Evolutionary conservation across 805 yeast species (phyloP).

Genomic region (Candida jianshihensis): DNA sequence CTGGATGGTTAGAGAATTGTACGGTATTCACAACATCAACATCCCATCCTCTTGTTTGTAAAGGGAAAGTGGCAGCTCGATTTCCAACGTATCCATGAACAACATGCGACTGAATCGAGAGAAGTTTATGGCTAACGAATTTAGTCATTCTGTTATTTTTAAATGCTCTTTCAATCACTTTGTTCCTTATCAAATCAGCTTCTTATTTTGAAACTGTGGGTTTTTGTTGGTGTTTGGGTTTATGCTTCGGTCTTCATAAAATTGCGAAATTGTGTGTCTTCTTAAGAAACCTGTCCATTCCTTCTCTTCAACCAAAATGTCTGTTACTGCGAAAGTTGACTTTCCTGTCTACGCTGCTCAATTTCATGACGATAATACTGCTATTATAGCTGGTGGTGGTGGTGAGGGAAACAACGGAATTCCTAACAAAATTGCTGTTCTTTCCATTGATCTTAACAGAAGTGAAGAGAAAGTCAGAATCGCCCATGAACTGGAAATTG

Average conservation of each 20-base stretch:
- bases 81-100: conserved; percentile 72
- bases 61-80: conserved; percentile 57
- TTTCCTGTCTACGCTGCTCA: conserved; percentile 80
- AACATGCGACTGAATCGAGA: conserved; percentile 63
- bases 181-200: too few relatives aligned
- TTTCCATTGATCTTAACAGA: conserved; percentile 47
- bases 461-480: conserved; percentile 42
- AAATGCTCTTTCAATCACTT: neutral
- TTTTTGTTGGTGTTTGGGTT: neutral
- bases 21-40: conserved; percentile 62
- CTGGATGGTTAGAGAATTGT: conserved; percentile 65
- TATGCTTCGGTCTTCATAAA: too few relatives aligned
- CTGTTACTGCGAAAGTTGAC: neutral
- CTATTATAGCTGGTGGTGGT: conserved; percentile 88
- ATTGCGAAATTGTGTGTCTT: too few relatives aligned
- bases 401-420: conserved; percentile 91
- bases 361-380: conserved; percentile 51
- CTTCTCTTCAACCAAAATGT: too few relatives aligned
- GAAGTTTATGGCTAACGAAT: conserved; percentile 15
- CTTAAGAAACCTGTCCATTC: too few relatives aligned
- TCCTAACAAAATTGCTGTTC: conserved; percentile 71
- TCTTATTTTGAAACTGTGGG: neutral
- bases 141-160: neutral
- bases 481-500: conserved; percentile 54
- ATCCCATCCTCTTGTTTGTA: conserved; percentile 62